Evolutionary conservation across 2,329 filamentous ascomycete genomes (phyloP), one percentile per base, ranked within the genome.

Genomic region (Akanthomyces dipterigenus): DNA sequence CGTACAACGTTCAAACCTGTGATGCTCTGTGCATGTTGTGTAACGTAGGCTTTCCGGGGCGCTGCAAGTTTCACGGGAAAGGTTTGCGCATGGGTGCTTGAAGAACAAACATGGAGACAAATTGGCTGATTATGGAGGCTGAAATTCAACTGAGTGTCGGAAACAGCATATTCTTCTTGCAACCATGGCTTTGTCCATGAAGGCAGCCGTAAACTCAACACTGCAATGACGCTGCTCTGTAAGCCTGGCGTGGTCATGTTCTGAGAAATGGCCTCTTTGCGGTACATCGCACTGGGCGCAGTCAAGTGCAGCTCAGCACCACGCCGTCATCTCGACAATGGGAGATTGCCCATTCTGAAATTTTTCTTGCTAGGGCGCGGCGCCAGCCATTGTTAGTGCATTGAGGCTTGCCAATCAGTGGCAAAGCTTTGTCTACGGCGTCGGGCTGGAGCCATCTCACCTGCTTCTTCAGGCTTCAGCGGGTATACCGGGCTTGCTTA

Each of bases 341-440:
- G 11, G 11, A 20, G 24, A 38, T 26, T 49, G 34, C 3, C 3
- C n/a, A 5, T 28, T 49, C 16, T 5, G 16, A 45, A 8, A 40
- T 42, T 26, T 20, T 16, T 12, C 14, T 22, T 34, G 28, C 26
- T 56, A 14, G 20, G 18, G 28, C 43, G 45, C 45, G 18, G 28
- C 43, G 45, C 45, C 28, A 49, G 20, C 34, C 3, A 34, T 49
- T 31, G 43, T 14, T 31, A 56, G 43, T 28, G 14, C 28, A 40
- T 48, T 22, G 55, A 57, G 34, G 31, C 28, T 42, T 45, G 55
- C 45, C 55, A 57, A 57, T 57, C 43, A 57, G 22, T 26, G 22
- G n/a, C 20, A 48, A 48, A 24, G 45, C 43, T 40, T n/a, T 46
- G n/a, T 36, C 40, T 24, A 31, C 42, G 54, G 31, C 42, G 40